phyloP scores from a whole-genome alignment of 2,329 filamentous ascomycete species.

The Acarospora socialis region DNA sequence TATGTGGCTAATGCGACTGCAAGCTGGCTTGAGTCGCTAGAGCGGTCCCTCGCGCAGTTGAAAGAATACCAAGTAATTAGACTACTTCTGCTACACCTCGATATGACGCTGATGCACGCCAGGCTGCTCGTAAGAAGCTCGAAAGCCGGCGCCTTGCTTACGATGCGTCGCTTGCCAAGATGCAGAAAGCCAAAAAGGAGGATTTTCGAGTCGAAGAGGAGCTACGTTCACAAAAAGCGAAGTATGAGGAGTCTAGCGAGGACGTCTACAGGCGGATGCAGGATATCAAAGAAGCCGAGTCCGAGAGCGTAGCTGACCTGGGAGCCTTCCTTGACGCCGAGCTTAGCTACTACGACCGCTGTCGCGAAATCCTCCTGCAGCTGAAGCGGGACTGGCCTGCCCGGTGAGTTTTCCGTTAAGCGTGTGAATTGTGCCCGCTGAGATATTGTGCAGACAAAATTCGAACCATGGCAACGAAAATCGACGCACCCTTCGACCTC shows the following conservation, averaged over 20 bases:
- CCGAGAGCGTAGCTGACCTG: constrained; percentile 67
- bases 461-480: constrained; percentile 17
- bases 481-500: constrained; percentile 37
- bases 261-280: constrained; percentile 88
- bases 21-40: constrained; percentile 82
- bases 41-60: constrained; percentile 83
- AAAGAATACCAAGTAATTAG: constrained; percentile 88
- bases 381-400: constrained; percentile 56
- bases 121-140: constrained; percentile 82
- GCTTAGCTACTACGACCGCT: constrained; percentile 81
- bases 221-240: constrained; percentile 75
- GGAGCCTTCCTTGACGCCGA: constrained; percentile 75
- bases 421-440: constrained; percentile 13
- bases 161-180: constrained; percentile 75
- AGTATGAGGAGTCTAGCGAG: constrained; percentile 90
- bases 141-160: constrained; percentile 80
- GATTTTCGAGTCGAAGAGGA: constrained; percentile 91
- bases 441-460: constrained; percentile 16
- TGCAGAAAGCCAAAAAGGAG: constrained; percentile 87
- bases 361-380: constrained; percentile 64
- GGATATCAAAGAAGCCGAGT: constrained; percentile 86
- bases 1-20: constrained; percentile 65
- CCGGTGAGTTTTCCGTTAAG: constrained; percentile 31
- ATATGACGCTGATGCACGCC: constrained; percentile 13
- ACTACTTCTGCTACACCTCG: too few species aligned